A percentile compares a stretch with the other conserved stretches of the same genome.
Evolutionary conservation across 139 green algal species (phyloP).

Genomic region (Volvox africanus): DNA sequence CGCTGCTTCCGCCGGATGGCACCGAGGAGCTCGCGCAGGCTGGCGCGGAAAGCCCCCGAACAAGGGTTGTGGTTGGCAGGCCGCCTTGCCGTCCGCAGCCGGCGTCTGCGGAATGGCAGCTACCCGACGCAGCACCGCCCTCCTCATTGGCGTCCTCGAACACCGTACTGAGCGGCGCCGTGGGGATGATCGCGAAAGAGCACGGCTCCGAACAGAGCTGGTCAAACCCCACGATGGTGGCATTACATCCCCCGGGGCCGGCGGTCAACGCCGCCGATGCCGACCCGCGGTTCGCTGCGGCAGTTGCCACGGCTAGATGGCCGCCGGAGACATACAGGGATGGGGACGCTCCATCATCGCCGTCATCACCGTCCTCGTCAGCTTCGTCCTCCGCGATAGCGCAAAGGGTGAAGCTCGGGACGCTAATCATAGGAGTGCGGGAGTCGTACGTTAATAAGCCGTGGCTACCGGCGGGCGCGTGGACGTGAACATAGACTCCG

Average conservation of each 20-base stretch:
- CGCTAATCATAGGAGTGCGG: no score
- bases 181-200: background rate
- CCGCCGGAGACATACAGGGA: background rate
- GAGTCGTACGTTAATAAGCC: no score
- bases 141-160: background rate
- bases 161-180: background rate
- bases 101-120: background rate
- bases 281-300: background rate
- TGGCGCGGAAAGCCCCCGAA: background rate
- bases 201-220: background rate
- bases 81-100: background rate
- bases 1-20: no score
- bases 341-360: no score
- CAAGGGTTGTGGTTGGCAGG: background rate
- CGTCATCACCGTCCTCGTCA: background rate
- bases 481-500: no score
- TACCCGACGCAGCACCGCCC: background rate
- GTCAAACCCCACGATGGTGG: background rate
- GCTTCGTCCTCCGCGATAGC: background rate
- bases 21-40: background rate
- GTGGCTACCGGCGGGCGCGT: no score
- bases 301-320: background rate
- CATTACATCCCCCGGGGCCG: background rate
- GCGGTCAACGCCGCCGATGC: background rate
- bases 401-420: background rate